phyloP scores from a whole-genome alignment of 129 eudicot species.

The Cynara cardunculus region DNA sequence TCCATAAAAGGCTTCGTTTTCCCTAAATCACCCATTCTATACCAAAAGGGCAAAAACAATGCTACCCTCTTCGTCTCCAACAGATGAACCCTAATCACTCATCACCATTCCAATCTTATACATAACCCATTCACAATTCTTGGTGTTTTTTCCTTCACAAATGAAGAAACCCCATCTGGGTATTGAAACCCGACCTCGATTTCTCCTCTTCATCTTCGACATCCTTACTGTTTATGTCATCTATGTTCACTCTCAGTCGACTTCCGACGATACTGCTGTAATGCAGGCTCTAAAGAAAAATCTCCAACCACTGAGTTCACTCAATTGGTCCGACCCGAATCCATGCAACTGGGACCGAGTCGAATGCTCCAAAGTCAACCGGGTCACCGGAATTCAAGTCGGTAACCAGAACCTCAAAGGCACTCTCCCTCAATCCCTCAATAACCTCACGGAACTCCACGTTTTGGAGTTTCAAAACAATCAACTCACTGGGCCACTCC shows the following conservation, averaged over 20 bases:
- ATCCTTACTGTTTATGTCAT: constrained; percentile 11
- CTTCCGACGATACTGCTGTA: constrained; percentile 32
- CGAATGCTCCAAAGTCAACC: constrained; percentile 20
- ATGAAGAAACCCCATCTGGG: constrained; percentile 24
- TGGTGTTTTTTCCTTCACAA: background rate
- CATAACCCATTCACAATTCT: background rate
- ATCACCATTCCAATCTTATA: background rate
- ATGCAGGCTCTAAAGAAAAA: constrained; percentile 50
- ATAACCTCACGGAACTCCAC: constrained; percentile 31
- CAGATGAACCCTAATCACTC: constrained; percentile 16
- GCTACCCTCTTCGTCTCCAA: constrained; percentile 15
- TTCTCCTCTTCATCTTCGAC: background rate
- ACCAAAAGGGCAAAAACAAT: constrained; percentile 12
- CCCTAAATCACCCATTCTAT: constrained; percentile 10
- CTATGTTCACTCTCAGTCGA: constrained; percentile 33
- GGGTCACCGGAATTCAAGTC: constrained; percentile 29
- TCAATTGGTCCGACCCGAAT: constrained; percentile 41
- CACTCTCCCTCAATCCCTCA: constrained; percentile 25
- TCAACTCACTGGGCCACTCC: constrained; percentile 42
- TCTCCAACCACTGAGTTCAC: constrained; percentile 39
- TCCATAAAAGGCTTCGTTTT: constrained; percentile 8
- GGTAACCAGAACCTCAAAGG: constrained; percentile 25
- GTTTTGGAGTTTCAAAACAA: constrained; percentile 40
- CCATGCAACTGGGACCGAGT: constrained; percentile 63
- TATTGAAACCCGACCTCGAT: constrained; percentile 2